These are phyloP conservation scores for Debaryomyces hansenii DNA, from an alignment of 805 yeast species.

Conservation along the genomic window DNA sequence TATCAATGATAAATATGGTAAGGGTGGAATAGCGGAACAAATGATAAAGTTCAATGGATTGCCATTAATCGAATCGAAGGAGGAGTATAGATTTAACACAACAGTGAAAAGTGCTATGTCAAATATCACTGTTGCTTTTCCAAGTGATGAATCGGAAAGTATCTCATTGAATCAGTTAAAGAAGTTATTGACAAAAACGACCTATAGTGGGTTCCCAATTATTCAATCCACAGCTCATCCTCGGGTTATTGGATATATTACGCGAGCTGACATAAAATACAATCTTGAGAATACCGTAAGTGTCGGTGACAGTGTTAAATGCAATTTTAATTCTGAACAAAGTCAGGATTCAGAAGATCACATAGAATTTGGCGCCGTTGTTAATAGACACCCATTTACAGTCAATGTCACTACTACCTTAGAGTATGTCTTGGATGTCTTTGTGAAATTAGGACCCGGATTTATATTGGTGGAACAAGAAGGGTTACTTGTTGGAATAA, in stretches of 20 bases:
- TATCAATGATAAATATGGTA: constrained; percentile 75
- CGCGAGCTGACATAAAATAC: constrained; percentile 39
- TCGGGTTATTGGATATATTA: constrained; percentile 46
- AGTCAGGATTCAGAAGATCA: constrained; percentile 4
- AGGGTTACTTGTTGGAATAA: constrained; percentile 67
- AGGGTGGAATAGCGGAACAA: constrained; percentile 91
- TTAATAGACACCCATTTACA: constrained; percentile 62
- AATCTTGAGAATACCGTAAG: constrained; percentile 21
- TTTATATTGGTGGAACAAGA: constrained; percentile 60
- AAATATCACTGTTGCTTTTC: constrained; percentile 33
- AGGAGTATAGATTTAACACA: constrained; percentile 54
- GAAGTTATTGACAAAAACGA: constrained; percentile 29
- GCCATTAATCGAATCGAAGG: constrained; percentile 76
- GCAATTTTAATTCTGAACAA: constrained; percentile 9
- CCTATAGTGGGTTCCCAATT: constrained; percentile 55
- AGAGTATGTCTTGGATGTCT: constrained; percentile 63
- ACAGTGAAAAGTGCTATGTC: constrained; percentile 64
- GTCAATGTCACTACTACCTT: constrained; percentile 55
- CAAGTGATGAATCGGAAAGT: constrained; percentile 25
- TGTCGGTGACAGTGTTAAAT: constrained; percentile 9
- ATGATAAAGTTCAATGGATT: constrained; percentile 87
- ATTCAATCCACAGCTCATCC: constrained; percentile 39
- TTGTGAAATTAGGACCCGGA: constrained; percentile 78
- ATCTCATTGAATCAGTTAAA: constrained; percentile 35
- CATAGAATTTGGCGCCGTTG: constrained; percentile 21